phyloP scores from a whole-genome alignment of 2,329 filamentous ascomycete genomes.

The Fusarium tanahbumbuense region DNA sequence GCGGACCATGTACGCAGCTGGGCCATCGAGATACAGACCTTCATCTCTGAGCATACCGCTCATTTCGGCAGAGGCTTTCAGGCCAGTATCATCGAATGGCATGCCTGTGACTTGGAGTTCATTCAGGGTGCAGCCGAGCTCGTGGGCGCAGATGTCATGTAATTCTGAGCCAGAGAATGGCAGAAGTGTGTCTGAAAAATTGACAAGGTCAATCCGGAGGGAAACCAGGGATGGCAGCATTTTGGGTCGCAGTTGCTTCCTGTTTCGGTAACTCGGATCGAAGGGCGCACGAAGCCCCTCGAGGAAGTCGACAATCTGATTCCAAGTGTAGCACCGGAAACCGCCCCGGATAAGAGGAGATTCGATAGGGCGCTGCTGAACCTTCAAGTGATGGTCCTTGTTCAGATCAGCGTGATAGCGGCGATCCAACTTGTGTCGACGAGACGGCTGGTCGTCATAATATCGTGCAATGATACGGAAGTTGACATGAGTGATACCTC shows the following conservation, averaged over 20 bases:
- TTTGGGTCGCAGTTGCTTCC: conserved; percentile 53
- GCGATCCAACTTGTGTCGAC: conserved; percentile 56
- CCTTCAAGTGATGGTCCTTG: conserved; percentile 56
- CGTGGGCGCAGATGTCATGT: conserved; percentile 65
- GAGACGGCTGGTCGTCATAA: conserved; percentile 62
- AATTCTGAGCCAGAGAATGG: conserved; percentile 60
- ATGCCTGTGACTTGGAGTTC: conserved; percentile 66
- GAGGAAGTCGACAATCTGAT: conserved; percentile 65
- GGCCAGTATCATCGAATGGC: conserved; percentile 61
- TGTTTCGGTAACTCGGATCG: conserved; percentile 55
- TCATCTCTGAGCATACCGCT: conserved; percentile 66
- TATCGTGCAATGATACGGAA: conserved; percentile 66
- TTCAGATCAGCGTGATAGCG: conserved; percentile 59
- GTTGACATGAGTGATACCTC: conserved; percentile 59
- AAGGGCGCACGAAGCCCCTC: conserved; percentile 63
- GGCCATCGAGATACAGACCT: conserved; percentile 62
- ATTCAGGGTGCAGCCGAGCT: conserved; percentile 64
- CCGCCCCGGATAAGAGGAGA: conserved; percentile 61
- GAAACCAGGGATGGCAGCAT: conserved; percentile 61
- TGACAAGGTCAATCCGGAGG: conserved; percentile 66
- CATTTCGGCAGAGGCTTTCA: conserved; percentile 60
- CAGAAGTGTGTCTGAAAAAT: conserved; percentile 61
- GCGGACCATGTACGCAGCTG: conserved; percentile 57
- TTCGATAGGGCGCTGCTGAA: conserved; percentile 58
- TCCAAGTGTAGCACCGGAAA: conserved; percentile 67